Percentiles rank a stretch among this genome's conserved stretches.
Conservation (phyloP, 2,329 filamentous ascomycete genomes). For the Scedosporium apiospermum region DNA sequence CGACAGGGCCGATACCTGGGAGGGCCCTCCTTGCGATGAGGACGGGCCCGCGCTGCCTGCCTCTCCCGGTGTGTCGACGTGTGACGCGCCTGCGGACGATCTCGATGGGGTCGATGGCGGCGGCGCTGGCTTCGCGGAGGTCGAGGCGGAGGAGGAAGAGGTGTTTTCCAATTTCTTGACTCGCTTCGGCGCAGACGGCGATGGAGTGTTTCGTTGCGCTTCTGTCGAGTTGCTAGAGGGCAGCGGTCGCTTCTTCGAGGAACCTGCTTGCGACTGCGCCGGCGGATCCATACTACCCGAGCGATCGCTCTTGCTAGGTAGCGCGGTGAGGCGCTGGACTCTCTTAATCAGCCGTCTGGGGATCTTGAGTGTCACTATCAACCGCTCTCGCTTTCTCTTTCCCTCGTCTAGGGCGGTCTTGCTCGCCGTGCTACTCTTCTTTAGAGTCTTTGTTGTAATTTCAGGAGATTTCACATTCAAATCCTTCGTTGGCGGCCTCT, state of each 20-base stretch:
- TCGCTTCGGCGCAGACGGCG: conserved; percentile 27
- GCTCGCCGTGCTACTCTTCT: not conserved
- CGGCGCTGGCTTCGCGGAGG: conserved; percentile 21
- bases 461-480: conserved; percentile 9
- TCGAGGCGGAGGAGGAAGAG: conserved; percentile 8
- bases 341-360: conserved; percentile 35
- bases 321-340: conserved; percentile 35
- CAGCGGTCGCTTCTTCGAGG: conserved; percentile 35
- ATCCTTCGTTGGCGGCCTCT: conserved; percentile 10
- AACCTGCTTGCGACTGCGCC: conserved; percentile 24
- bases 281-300: conserved; percentile 31
- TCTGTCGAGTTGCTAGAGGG: not conserved
- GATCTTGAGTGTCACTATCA: conserved; percentile 38
- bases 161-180: conserved; percentile 31
- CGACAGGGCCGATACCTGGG: not conserved
- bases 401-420: not conserved
- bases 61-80: conserved; percentile 41
- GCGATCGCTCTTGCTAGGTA: conserved; percentile 32
- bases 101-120: conserved; percentile 45
- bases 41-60: conserved; percentile 21
- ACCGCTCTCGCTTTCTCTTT: conserved; percentile 10
- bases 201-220: conserved; percentile 21
- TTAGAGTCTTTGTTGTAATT: conserved; percentile 12
- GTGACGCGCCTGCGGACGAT: conserved; percentile 37
- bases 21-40: not conserved